Conservation (phyloP, 2,329 filamentous ascomycete species). For the Pseudocercospora macadamiae region DNA sequence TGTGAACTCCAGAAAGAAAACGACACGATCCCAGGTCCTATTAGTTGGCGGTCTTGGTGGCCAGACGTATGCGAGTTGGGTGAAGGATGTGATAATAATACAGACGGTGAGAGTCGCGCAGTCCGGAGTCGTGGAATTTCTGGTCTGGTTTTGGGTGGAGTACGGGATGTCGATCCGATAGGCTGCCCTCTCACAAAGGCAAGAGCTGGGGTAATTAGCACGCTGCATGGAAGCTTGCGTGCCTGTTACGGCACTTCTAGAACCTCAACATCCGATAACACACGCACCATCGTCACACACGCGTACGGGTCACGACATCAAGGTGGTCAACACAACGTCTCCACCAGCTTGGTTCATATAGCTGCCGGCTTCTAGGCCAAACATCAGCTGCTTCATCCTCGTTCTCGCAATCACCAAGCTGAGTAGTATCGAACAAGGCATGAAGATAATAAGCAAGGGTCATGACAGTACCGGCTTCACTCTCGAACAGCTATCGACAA, state of each 20-base stretch:
- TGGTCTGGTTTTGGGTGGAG: background rate
- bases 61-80: background rate
- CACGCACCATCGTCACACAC: background rate
- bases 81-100: background rate
- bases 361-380: background rate
- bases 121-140: conserved; percentile 3
- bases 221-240: background rate
- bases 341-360: background rate
- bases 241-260: background rate
- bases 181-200: background rate
- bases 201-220: background rate
- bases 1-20: background rate
- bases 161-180: background rate
- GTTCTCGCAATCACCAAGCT: background rate
- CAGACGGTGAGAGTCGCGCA: conserved; percentile 3
- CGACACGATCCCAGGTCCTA: too few species aligned
- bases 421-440: background rate
- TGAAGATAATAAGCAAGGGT: background rate
- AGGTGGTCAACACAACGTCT: background rate
- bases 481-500: background rate
- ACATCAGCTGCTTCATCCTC: background rate
- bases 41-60: background rate
- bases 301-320: background rate
- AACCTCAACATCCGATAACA: background rate
- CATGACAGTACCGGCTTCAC: background rate